Percentiles rank a stretch among this genome's conserved stretches.
Conservation (phyloP, 805 yeast species). For the Sugiyamaella valdiviana region DNA sequence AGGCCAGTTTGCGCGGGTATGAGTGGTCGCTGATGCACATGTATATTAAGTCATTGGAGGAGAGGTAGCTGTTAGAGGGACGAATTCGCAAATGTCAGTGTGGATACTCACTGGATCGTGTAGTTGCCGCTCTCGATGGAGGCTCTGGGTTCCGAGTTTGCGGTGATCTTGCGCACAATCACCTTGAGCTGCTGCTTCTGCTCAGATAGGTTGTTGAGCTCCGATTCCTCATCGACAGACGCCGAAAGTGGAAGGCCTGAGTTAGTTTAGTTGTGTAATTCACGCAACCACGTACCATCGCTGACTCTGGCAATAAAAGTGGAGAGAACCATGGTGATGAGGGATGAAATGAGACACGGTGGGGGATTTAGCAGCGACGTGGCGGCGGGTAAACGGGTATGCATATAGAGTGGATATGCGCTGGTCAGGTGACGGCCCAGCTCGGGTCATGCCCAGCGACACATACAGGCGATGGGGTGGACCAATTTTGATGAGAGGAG, state of each 20-base stretch:
- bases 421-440: no score
- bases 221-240: conserved; percentile 75
- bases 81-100: background rate
- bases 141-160: conserved; percentile 77
- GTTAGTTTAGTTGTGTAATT: background rate
- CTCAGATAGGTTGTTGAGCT: conserved; percentile 49
- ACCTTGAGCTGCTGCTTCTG: conserved; percentile 82
- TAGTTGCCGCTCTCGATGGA: conserved; percentile 71
- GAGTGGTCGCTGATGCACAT: conserved; percentile 69
- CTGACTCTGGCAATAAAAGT: conserved; percentile 29
- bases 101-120: conserved; percentile 48
- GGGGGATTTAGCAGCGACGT: background rate
- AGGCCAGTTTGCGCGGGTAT: conserved; percentile 84
- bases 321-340: conserved; percentile 28
- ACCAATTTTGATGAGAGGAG: no score
- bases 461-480: no score
- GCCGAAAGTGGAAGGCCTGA: conserved; percentile 83
- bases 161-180: conserved; percentile 65
- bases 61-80: conserved; percentile 42
- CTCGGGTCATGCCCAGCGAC: no score
- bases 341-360: background rate
- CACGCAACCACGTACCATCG: conserved; percentile 20
- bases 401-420: no score
- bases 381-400: background rate
- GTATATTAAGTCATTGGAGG: conserved; percentile 60